Conservation (phyloP, 495 filamentous ascomycete genomes). For the Acidomyces sp. region DNA sequence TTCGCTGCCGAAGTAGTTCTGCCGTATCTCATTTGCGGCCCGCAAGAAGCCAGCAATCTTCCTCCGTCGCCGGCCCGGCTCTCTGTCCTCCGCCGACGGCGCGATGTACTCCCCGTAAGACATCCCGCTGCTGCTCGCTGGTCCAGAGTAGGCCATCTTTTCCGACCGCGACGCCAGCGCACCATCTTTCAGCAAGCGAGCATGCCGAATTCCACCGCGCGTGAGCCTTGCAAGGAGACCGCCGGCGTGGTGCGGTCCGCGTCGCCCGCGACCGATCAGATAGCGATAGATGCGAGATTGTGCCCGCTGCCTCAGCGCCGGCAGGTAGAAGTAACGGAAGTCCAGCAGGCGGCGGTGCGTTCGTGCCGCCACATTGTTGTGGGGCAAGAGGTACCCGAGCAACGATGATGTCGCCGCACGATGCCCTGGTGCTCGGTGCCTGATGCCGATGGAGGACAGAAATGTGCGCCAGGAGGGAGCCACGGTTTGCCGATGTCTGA, state of each 20-base stretch:
- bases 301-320: constrained; percentile 50
- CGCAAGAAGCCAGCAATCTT: constrained; percentile 76
- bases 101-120: constrained; percentile 11
- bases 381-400: constrained; percentile 46
- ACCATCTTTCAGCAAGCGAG: constrained; percentile 23
- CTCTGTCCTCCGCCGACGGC: constrained; percentile 25
- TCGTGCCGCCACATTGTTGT: constrained; percentile 33
- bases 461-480: constrained; percentile 4
- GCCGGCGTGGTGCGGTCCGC: constrained; percentile 16
- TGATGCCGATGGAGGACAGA: neutral
- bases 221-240: constrained; percentile 20
- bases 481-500: neutral
- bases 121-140: neutral
- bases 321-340: constrained; percentile 62
- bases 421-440: no score
- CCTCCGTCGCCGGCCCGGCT: constrained; percentile 56
- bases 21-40: constrained; percentile 80
- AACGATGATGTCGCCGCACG: no score
- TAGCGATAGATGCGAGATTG: constrained; percentile 66
- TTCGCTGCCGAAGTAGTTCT: constrained; percentile 55
- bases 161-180: constrained; percentile 20
- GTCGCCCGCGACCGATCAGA: constrained; percentile 50
- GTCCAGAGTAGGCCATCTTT: constrained; percentile 30
- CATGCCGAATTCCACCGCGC: constrained; percentile 13
- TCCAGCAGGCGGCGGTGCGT: constrained; percentile 49